Base-by-base conservation (phyloP, 208 protist species). In the Leishmania tropica region DNA sequence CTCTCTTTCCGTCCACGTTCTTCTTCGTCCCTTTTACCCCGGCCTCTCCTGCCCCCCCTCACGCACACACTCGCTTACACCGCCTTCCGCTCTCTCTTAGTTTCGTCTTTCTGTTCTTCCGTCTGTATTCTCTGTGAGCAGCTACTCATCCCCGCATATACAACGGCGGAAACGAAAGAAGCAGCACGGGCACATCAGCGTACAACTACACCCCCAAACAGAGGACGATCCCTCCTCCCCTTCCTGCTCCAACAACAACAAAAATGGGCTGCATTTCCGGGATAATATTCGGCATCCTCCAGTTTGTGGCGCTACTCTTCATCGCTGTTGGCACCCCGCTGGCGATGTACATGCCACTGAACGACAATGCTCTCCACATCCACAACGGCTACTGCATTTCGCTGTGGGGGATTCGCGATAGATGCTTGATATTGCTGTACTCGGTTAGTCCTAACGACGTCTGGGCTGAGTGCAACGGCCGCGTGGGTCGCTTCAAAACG, bases 321-420 rank as follows among this genome's bases (percentile, higher is more conserved):
- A 76, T 85, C 51, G 42, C 48, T 15, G 77, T 88, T 1, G 78
- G 81, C 13, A 76, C 73, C 10, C 75, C 81, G 54, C 60, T 88
- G 0, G 85, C 72, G 24, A 82, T 85, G 81, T 78, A 77, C 60
- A 77, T 71, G 53, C 81, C 85, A 3, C 42, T 28, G 37, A 67
- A 78, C 37, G 81, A 78, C 24, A 79, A 79, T 5, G 19, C 21
- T n/a, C 24, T 56, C 24, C 71, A 73, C 10, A 3, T 83, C 45
- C 31, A 40, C 53, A 75, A 82, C 19, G 53, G 54, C 37, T 87
- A 82, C 67, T 92, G 88, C 78, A 80, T 91, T 56, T 88, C 81
- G 1, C 80, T 93, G 83, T 93, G 90, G 90, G 90, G 90, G 17
- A 80, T 81, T n/a, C 84, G 85, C 24, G 51, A 83, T 10, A 79